Evolutionary conservation across 2,329 filamentous ascomycete species (phyloP).

Genomic region (Zymoseptoria passerinii): DNA sequence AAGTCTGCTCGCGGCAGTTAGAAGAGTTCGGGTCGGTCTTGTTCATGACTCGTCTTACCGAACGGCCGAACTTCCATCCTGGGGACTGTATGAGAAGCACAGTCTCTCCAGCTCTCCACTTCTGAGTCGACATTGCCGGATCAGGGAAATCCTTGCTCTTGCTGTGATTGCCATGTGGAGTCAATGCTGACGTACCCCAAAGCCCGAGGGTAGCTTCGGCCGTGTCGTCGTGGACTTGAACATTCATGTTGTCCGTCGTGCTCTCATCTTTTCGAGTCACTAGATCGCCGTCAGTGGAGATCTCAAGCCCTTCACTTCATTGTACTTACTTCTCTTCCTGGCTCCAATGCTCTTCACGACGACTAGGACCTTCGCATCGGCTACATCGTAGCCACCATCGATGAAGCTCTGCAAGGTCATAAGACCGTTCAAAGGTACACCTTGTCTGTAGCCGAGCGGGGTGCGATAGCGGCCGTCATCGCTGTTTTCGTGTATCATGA

Average conservation of each 20-base stretch:
- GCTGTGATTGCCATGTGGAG: slow-evolving; percentile 12
- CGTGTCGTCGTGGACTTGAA: slow-evolving; percentile 52
- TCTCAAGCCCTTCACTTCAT: background rate
- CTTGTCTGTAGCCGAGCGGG: slow-evolving; percentile 39
- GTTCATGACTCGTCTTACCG: slow-evolving; percentile 18
- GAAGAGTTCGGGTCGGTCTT: background rate
- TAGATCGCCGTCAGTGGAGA: slow-evolving; percentile 10
- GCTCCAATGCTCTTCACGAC: slow-evolving; percentile 51
- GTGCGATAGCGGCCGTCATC: slow-evolving; percentile 38
- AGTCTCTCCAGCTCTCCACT: slow-evolving; percentile 26
- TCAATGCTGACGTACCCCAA: slow-evolving; percentile 43
- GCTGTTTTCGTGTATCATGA: slow-evolving; percentile 46
- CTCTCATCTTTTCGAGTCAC: slow-evolving; percentile 42
- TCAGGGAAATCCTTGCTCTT: background rate
- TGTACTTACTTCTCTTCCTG: slow-evolving; percentile 38
- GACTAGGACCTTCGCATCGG: slow-evolving; percentile 46
- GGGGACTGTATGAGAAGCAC: slow-evolving; percentile 25
- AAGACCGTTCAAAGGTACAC: slow-evolving; percentile 36
- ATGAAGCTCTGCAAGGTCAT: slow-evolving; percentile 52
- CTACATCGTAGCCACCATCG: slow-evolving; percentile 46
- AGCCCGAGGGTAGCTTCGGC: slow-evolving; percentile 46
- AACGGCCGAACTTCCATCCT: slow-evolving; percentile 24
- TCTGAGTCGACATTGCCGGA: slow-evolving; percentile 9
- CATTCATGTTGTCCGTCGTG: slow-evolving; percentile 40
- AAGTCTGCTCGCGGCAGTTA: slow-evolving; percentile 13